Conservation (phyloP, 192 early-diverging fungal species). For the Coemansia sp. region DNA sequence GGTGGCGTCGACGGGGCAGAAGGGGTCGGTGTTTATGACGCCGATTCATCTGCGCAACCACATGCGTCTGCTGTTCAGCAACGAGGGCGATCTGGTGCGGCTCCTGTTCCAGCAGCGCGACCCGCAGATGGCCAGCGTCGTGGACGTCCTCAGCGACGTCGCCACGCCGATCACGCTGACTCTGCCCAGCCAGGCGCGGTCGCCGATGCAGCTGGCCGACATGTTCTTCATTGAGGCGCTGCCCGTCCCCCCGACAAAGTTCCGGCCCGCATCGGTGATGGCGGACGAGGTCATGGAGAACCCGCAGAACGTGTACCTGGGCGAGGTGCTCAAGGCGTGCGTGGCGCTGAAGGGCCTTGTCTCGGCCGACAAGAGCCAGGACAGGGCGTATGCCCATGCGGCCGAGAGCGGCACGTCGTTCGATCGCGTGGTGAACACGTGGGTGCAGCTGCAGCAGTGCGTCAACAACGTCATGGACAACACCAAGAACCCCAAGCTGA, state of each 20-base stretch:
- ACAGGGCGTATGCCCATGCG: constrained; percentile 23
- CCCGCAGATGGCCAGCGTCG: constrained; percentile 37
- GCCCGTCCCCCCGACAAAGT: constrained; percentile 87
- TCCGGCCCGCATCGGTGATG: constrained; percentile 92
- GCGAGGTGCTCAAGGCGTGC: constrained; percentile 79
- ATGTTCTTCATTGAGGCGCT: constrained; percentile 95
- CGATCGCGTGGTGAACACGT: constrained; percentile 54
- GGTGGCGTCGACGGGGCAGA: background rate
- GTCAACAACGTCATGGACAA: constrained; percentile 95
- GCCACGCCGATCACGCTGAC: constrained; percentile 27
- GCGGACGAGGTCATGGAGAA: constrained; percentile 87
- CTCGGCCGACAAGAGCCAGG: constrained; percentile 16
- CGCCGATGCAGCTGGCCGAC: constrained; percentile 58
- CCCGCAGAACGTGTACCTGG: constrained; percentile 90
- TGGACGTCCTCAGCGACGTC: constrained; percentile 14
- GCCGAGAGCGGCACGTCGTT: constrained; percentile 25
- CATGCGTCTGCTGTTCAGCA: constrained; percentile 72
- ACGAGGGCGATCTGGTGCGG: constrained; percentile 71
- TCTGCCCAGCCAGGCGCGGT: constrained; percentile 30
- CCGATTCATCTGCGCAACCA: constrained; percentile 78
- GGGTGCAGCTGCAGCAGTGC: constrained; percentile 81
- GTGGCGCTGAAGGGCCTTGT: constrained; percentile 61
- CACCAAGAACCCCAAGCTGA: constrained; percentile 73
- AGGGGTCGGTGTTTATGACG: constrained; percentile 54
- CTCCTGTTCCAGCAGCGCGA: constrained; percentile 79